Conservation (phyloP, 371 early-diverging fungal species). For the Lichtheimia hyalospora region DNA sequence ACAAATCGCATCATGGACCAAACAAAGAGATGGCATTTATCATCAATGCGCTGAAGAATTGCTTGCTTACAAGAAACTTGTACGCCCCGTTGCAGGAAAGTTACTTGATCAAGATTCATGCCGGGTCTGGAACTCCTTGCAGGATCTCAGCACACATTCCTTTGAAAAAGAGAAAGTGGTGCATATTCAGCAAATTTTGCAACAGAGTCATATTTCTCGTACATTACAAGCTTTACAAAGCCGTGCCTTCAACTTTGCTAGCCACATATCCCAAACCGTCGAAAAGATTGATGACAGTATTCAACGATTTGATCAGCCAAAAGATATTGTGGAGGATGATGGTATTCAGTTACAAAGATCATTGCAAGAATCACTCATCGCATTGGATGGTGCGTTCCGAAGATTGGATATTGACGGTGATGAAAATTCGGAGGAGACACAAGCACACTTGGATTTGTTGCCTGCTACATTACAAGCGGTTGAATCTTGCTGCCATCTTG, state of each 20-base stretch:
- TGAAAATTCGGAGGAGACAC: conserved; percentile 1
- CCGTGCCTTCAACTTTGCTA: conserved; percentile 10
- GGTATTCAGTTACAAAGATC: not conserved
- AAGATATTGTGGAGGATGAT: too few species aligned
- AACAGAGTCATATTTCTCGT: conserved; percentile 2
- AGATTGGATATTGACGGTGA: conserved; percentile 3
- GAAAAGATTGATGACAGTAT: not conserved
- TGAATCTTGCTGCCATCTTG: conserved; percentile 12
- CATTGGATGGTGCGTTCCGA: conserved; percentile 6
- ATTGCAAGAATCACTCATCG: conserved; percentile 7
- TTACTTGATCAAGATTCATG: conserved; percentile 13
- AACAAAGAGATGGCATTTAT: conserved; percentile 50
- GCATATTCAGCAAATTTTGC: conserved; percentile 2
- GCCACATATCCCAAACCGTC: not conserved
- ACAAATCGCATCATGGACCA: conserved; percentile 45
- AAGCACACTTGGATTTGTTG: not conserved
- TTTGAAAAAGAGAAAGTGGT: conserved; percentile 7
- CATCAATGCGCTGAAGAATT: conserved; percentile 11
- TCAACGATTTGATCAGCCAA: too few species aligned
- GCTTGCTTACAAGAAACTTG: conserved; percentile 1
- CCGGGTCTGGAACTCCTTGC: conserved; percentile 2
- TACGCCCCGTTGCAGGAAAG: conserved; percentile 5
- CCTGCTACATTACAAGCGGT: conserved; percentile 1
- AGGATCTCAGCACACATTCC: not conserved
- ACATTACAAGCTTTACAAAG: conserved; percentile 14